Conservation (phyloP, 176 grass and related monocot species). For the Ampelocalamus luodianensis region DNA sequence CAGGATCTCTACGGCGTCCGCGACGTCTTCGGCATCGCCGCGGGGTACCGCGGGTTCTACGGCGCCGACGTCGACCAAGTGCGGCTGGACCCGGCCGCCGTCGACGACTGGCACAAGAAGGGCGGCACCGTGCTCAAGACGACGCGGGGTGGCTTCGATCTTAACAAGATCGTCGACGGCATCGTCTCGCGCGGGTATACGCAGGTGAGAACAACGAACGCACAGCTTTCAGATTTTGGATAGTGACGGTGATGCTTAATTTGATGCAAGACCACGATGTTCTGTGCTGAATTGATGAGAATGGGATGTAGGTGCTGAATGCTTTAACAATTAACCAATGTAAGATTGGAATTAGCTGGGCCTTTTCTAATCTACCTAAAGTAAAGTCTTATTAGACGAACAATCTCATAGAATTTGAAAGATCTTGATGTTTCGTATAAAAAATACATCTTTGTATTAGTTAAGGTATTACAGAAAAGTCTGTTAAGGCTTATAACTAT, state of each 20-base stretch:
- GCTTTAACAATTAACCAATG: neutral
- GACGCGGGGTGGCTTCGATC: constrained; percentile 79
- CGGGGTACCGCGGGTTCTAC: constrained; percentile 86
- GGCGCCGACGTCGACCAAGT: constrained; percentile 59
- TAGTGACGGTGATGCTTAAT: neutral
- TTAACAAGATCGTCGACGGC: constrained; percentile 75
- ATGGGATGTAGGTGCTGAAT: neutral
- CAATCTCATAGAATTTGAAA: neutral
- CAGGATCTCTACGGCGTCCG: constrained; percentile 81
- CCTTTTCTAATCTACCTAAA: neutral
- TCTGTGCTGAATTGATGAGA: neutral
- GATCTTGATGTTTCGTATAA: neutral
- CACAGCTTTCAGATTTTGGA: neutral
- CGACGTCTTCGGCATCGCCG: constrained; percentile 71
- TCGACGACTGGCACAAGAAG: constrained; percentile 85
- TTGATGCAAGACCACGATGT: neutral
- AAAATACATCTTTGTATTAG: neutral
- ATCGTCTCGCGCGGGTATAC: constrained; percentile 77
- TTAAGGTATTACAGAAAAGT: neutral
- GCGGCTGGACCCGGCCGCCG: constrained; percentile 53
- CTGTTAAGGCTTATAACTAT: neutral
- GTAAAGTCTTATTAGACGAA: neutral
- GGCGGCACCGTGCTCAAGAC: constrained; percentile 83
- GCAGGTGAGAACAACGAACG: constrained; percentile 50
- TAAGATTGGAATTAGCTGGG: neutral